Base-by-base conservation (phyloP, 768 basidiomycete genomes). In the Russula sp. region DNA sequence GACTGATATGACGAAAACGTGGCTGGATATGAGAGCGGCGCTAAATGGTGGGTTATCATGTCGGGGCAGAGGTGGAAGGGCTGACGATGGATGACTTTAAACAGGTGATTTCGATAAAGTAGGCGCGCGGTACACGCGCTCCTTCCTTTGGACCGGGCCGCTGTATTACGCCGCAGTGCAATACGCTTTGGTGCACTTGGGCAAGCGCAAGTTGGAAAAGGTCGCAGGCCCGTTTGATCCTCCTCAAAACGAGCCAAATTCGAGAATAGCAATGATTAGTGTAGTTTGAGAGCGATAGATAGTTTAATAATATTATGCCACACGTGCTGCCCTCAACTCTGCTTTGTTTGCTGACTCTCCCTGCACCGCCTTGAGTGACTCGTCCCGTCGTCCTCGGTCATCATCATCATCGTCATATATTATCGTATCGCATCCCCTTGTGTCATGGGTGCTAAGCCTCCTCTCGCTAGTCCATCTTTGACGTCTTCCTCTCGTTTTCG, bases 1-100 rank as follows among this genome's bases (percentile, higher is more conserved):
- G 53, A 81, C 80, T 8, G 80, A 81, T 64, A 67, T 71, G 10
- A 74, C 77, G 34, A 72, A 72, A 60, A 73, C 68, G 7, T 78
- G 76, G 76, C 70, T 78, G 14, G 70, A 73, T 22, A 65, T 78
- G 42, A 73, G 77, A 42, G 59, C 63, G 10, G 70, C 72, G 42
- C 69, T 78, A 13, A 49, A 68, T 22, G 60, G 66, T 66, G 42
- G 2, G 64, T 52, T 53, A 18, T 22, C 25, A 32, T 25, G 34
- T 32, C 52, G 35, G 18, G 22, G 22, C 45, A 18, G 35, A 43
- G 45, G 56, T 62, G 45, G 13, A 56, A 54, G 39, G 16, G 32
- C 55, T 60, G 47, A 54, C 16, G n/a, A n/a, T 14, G 2, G 18
- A 5, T 34, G 10, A 35, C 25, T 10, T 9, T 4, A n/a, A 35